Base-by-base conservation (phyloP, 805 yeast species). In the Ascoidea tarda region DNA sequence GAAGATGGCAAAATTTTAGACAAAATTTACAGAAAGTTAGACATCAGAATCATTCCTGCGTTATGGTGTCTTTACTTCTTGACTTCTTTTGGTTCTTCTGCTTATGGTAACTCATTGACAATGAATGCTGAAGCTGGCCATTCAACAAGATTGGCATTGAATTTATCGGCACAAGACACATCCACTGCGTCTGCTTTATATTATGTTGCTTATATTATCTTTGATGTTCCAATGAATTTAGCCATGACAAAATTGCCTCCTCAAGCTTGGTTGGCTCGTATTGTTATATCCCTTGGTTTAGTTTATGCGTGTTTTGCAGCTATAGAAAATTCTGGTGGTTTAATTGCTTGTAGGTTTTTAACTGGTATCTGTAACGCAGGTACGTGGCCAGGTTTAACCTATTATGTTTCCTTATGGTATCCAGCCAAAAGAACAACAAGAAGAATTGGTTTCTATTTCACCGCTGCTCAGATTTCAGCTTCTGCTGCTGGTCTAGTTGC, bases 391-490 rank as follows among this genome's bases (percentile, higher is more conserved):
- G 95, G 95, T 6, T 73, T 87, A 83, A 79, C 88, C 28, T 87
- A 87, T 66, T 87, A 87, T 61, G 73, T 87, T 47, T 78, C 90
- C 0, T 69, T 87, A 59, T 87, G 95, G 91, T 87, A 87, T 62
- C 96, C 96, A 1, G 77, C 81, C 51, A 81, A 84, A 49, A 72
- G 93, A 55, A 77, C 81, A 58, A 85, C 95, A 2, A 75, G 78
- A 57, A 72, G 96, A 62, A 84, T 87, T 57, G 96, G 96, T 1
- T 87, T 84, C 68, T 87, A 87, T 66, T 87, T 83, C 66, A 87
- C 96, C 1, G 96, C 96, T 21, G 95, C 96, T 1, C 96, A 87
- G 66, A 64, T 87, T n/a, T 81, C 90, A 48, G 90, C 95, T 0
- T 81, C 95, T n/a, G 91, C 80, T 6, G 89, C 90, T 6, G 96